Base-by-base conservation (phyloP, 2,329 filamentous ascomycete genomes). In the Furcasterigmium sp. region DNA sequence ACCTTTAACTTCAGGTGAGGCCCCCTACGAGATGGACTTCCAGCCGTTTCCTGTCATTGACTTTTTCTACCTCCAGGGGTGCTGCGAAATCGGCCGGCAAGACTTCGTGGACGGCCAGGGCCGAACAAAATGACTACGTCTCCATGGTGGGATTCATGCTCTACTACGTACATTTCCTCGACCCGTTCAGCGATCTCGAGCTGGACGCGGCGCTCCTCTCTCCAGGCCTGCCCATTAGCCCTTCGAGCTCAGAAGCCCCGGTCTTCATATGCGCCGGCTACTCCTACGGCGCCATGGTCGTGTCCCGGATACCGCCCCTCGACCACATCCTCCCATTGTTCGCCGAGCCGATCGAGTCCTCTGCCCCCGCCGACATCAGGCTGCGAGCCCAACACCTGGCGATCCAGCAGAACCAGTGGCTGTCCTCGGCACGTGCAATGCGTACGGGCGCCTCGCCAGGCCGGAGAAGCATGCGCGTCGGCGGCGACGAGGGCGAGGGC, bases 1-100 rank as follows among this genome's bases (percentile, higher is more conserved):
- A 95, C 89, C 0, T 96, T 97, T 64, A 96, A 97, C 58, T 96
- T 97, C 60, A 78, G 91, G 86, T 91, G 68, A 41, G 63, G 50
- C 17, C 17, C n/a, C 8, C 17, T 9, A n/a, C 9, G 29, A 7
- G 3, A 32, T 4, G 29, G 17, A 14, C 9, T 36, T 36, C 32
- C 18, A 14, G 11, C 9, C 28, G 41, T 11, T 29, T 39, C 34
- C 43, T 20, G 9, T 25, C 11, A 25, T 11, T 39, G 36, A 23
- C 23, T 37, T 35, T 11, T 35, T 35, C 32, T 26, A 11, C 4
- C n/a, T n/a, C n/a, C 47, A 94, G 91, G 65, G 91, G 91, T 39
- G 88, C 88, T 0, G 77, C 79, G 20, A 72, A 72, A 20, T 93
- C 88, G 0, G 77, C 79, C 42, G 90, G 90, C 5, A 76, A 76